Evolutionary conservation across 768 basidiomycete species (phyloP).

Genomic region (Jaapia argillacea): DNA sequence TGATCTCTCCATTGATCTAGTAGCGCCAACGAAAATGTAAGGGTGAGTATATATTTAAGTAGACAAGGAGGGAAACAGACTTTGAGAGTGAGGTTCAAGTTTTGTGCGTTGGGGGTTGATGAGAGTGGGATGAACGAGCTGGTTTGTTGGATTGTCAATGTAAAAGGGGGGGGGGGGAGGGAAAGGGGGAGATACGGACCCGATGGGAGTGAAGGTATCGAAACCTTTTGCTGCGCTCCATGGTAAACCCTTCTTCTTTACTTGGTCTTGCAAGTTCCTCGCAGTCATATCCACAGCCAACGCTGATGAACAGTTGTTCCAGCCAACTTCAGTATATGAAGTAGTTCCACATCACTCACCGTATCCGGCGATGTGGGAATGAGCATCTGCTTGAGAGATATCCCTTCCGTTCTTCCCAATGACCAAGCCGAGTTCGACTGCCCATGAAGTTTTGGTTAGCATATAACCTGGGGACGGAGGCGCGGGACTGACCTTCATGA

Average conservation of each 20-base stretch:
- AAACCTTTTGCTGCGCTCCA: constrained; percentile 98
- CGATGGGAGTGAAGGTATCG: constrained; percentile 90
- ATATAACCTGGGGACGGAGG: not conserved
- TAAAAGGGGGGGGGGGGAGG: not conserved
- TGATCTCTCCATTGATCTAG: constrained; percentile 75
- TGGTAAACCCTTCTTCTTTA: constrained; percentile 89
- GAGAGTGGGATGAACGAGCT: constrained; percentile 81
- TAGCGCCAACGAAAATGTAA: not conserved
- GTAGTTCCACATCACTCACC: constrained; percentile 33
- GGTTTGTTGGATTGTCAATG: constrained; percentile 1
- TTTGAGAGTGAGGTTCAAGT: constrained; percentile 57
- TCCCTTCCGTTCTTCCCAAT: constrained; percentile 85
- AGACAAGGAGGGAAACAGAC: constrained; percentile 70
- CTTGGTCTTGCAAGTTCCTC: constrained; percentile 87
- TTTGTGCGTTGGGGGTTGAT: too few relatives aligned
- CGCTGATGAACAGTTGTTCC: constrained; percentile 32
- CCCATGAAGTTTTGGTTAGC: too few relatives aligned
- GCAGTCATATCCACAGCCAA: constrained; percentile 96
- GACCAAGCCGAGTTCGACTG: constrained; percentile 95
- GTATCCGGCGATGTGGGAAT: constrained; percentile 83
- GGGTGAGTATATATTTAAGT: constrained; percentile 21
- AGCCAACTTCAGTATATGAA: not conserved
- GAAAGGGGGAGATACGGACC: constrained; percentile 33
- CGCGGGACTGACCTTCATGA: constrained; percentile 62
- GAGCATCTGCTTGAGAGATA: constrained; percentile 63